A percentile compares a stretch with the other conserved stretches of the same genome.
Conservation (phyloP, 352 stramenopile species). For the Phytophthora cactorum region DNA sequence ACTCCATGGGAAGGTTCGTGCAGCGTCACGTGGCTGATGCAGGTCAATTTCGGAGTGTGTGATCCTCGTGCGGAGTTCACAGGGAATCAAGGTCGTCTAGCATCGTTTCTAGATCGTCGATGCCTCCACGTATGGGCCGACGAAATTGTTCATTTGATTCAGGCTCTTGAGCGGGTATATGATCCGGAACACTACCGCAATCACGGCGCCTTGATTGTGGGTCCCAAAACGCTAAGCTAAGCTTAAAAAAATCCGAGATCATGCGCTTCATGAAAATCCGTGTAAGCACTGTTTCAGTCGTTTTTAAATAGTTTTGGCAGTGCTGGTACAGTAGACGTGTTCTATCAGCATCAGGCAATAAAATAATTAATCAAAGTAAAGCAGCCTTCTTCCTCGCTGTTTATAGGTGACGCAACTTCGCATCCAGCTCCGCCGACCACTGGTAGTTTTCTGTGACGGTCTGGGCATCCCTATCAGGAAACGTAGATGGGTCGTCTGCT, state of each 20-base stretch:
- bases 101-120: slow-evolving; percentile 41
- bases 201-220: slow-evolving; percentile 48
- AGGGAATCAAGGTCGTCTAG: slow-evolving; percentile 37
- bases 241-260: too few relatives aligned
- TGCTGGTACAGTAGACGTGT: too few relatives aligned
- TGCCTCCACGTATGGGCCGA: slow-evolving; percentile 58
- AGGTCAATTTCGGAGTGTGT: slow-evolving; percentile 76
- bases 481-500: slow-evolving; percentile 7
- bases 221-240: background rate
- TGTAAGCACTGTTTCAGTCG: too few relatives aligned
- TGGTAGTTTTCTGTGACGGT: slow-evolving; percentile 63
- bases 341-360: slow-evolving; percentile 4
- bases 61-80: slow-evolving; percentile 62
- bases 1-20: slow-evolving; percentile 66
- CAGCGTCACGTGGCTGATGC: slow-evolving; percentile 81
- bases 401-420: slow-evolving; percentile 55
- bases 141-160: slow-evolving; percentile 57
- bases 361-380: slow-evolving; percentile 21
- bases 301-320: too few relatives aligned
- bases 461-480: slow-evolving; percentile 18
- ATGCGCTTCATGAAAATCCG: too few relatives aligned
- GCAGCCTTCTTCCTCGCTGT: slow-evolving; percentile 6
- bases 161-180: slow-evolving; percentile 50
- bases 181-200: slow-evolving; percentile 61
- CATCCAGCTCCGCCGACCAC: slow-evolving; percentile 57